Conservation (phyloP, 2,329 filamentous ascomycete genomes). For the Alternaria ethzedia region DNA sequence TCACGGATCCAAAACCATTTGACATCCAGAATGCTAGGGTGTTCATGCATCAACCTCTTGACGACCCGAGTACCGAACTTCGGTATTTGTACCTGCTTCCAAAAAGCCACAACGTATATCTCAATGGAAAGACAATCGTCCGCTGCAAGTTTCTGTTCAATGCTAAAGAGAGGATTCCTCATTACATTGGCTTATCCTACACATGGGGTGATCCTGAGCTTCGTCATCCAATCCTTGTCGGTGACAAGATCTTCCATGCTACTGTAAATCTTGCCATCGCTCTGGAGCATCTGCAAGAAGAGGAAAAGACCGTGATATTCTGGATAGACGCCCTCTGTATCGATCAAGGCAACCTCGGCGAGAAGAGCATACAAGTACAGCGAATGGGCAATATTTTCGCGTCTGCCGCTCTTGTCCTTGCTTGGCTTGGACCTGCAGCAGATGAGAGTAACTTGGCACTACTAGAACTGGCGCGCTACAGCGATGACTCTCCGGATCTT, state of each 20-base stretch:
- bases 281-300: not conserved
- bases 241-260: not conserved
- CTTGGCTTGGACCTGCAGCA: not conserved
- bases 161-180: not conserved
- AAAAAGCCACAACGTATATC: not conserved
- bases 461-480: not conserved
- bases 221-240: not conserved
- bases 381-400: not conserved
- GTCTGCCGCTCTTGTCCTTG: not conserved
- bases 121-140: not conserved
- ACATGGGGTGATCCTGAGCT: not conserved
- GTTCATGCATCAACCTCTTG: not conserved
- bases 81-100: not conserved
- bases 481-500: not conserved
- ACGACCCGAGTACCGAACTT: not conserved
- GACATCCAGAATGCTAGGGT: not conserved
- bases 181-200: not conserved
- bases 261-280: not conserved
- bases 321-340: not conserved
- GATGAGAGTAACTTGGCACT: not conserved
- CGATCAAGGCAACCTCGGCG: not conserved
- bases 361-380: not conserved
- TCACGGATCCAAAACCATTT: not conserved
- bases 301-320: not conserved
- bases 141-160: not conserved